These are phyloP conservation scores for Coffea canephora DNA, from an alignment of 257 asterid genomes.

Conservation along the genomic window DNA sequence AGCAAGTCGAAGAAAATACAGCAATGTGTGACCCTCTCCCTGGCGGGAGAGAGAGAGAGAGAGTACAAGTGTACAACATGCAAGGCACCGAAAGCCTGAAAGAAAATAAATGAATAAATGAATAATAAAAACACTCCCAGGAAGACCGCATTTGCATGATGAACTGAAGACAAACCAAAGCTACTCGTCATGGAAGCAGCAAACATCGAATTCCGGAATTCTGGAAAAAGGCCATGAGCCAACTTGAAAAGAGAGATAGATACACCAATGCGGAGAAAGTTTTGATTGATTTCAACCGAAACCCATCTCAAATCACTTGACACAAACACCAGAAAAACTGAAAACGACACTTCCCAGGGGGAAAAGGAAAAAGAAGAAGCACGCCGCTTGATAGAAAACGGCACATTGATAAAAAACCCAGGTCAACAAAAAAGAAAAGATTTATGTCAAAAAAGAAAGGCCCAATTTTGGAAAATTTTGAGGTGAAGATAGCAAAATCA, in stretches of 20 bases:
- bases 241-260: neutral
- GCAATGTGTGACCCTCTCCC: neutral
- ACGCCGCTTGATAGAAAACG: slow-evolving; percentile 5
- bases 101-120: too few relatives aligned
- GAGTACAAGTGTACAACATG: slow-evolving; percentile 10
- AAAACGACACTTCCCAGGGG: neutral
- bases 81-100: slow-evolving; percentile 13
- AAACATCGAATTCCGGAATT: neutral
- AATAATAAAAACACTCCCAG: neutral
- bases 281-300: slow-evolving; percentile 9
- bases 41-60: neutral
- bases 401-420: slow-evolving; percentile 5
- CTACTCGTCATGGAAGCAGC: neutral
- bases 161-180: slow-evolving; percentile 1
- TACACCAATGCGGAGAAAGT: neutral
- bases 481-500: neutral
- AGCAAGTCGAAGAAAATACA: slow-evolving; percentile 14
- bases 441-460: neutral
- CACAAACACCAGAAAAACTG: neutral
- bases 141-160: slow-evolving; percentile 26
- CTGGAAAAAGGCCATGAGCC: slow-evolving; percentile 1
- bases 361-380: neutral
- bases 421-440: too few relatives aligned
- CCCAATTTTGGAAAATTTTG: neutral
- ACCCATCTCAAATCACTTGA: slow-evolving; percentile 6